Percentiles rank a stretch among this genome's conserved stretches.
These are phyloP conservation scores for Mortierella sp. DNA, from an alignment of 371 early-diverging fungal genomes.

Conservation along the genomic window DNA sequence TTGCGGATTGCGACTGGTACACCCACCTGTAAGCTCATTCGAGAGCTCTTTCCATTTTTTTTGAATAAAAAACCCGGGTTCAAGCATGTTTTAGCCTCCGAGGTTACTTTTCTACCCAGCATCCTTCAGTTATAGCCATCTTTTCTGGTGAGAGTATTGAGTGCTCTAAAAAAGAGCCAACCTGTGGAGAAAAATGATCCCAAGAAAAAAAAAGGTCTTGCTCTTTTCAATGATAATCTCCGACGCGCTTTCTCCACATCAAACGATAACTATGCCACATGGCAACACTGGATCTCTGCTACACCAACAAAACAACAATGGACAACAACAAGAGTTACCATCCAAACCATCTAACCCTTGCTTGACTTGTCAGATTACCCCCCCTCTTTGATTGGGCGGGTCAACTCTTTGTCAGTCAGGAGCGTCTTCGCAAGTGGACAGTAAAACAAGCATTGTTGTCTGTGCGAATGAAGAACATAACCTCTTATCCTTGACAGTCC, in stretches of 20 bases:
- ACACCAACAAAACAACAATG: background rate
- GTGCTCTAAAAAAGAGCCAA: too few relatives aligned
- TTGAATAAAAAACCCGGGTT: too few relatives aligned
- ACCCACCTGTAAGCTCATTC: too few relatives aligned
- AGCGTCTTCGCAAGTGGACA: background rate
- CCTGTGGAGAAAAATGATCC: too few relatives aligned
- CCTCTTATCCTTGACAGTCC: background rate
- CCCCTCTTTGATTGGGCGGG: background rate
- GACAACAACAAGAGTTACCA: background rate
- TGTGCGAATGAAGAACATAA: background rate
- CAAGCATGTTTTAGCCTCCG: too few relatives aligned
- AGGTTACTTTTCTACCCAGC: too few relatives aligned
- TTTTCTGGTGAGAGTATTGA: too few relatives aligned
- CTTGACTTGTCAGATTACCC: background rate
- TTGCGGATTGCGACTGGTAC: too few relatives aligned
- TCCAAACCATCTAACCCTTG: background rate
- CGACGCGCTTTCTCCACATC: conserved; percentile 3
- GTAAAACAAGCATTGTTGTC: background rate
- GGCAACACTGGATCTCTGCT: background rate
- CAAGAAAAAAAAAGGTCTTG: too few relatives aligned
- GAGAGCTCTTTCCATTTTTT: too few relatives aligned
- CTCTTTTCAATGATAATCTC: background rate
- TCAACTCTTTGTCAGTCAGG: conserved; percentile 8
- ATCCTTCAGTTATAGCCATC: too few relatives aligned
- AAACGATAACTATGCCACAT: background rate